Percentiles rank a stretch among this genome's conserved stretches.
These are phyloP conservation scores for Neurospora discreta DNA, from an alignment of 495 filamentous ascomycete species.

Conservation along the genomic window DNA sequence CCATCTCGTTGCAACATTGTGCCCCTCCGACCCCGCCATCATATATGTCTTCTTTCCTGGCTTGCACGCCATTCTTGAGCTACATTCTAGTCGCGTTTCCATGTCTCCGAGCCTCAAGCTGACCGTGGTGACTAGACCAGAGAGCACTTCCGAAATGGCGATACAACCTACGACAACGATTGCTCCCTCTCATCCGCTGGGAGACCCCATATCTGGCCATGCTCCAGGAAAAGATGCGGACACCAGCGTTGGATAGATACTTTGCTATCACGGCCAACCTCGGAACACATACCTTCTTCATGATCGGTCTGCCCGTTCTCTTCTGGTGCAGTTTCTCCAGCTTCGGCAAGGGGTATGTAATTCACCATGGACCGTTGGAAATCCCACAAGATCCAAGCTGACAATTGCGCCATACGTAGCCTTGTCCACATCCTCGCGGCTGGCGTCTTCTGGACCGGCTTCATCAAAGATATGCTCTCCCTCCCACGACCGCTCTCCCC, in stretches of 20 bases:
- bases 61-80: not conserved
- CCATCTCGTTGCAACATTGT: not conserved
- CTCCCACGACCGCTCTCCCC: conserved; percentile 91
- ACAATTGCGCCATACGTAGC: conserved; percentile 32
- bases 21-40: not conserved
- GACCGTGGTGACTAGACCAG: conserved; percentile 49
- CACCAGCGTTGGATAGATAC: conserved; percentile 80
- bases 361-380: conserved; percentile 11
- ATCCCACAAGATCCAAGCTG: conserved; percentile 1
- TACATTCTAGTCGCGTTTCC: not conserved
- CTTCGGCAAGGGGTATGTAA: conserved; percentile 74
- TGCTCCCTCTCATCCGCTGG: conserved; percentile 82
- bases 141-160: conserved; percentile 79
- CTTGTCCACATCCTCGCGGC: conserved; percentile 78
- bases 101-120: not conserved
- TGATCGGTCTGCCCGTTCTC: conserved; percentile 81
- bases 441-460: conserved; percentile 88
- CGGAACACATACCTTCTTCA: conserved; percentile 97
- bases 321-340: conserved; percentile 88
- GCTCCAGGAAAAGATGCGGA: conserved; percentile 66
- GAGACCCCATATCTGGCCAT: conserved; percentile 90
- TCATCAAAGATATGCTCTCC: conserved; percentile 88
- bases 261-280: conserved; percentile 95
- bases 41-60: not conserved
- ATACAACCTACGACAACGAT: conserved; percentile 65